Conservation (phyloP, 2,329 filamentous ascomycete species). For the Calonectria leucothoes region DNA sequence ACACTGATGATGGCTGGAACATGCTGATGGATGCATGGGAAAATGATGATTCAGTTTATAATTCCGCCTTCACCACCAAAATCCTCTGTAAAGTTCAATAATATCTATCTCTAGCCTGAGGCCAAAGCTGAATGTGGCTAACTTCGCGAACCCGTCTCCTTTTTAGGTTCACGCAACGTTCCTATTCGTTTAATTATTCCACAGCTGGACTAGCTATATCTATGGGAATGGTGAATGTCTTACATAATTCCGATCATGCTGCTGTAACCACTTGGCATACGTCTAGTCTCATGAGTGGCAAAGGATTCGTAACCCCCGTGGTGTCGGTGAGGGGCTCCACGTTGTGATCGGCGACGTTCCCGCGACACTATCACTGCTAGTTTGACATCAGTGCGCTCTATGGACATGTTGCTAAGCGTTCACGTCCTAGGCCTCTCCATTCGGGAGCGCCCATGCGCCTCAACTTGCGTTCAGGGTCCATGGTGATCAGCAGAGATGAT, state of each 20-base stretch:
- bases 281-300: neutral
- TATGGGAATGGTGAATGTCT: neutral
- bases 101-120: neutral
- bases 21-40: neutral
- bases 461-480: neutral
- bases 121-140: neutral
- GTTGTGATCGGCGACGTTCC: neutral
- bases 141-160: neutral
- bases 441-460: neutral
- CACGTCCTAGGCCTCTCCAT: neutral
- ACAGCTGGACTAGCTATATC: neutral
- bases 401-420: neutral
- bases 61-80: neutral
- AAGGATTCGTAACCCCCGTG: neutral
- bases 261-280: neutral
- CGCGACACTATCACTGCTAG: neutral
- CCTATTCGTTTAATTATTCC: neutral
- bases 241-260: neutral
- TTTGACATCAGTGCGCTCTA: neutral
- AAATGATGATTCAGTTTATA: too few species aligned
- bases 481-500: neutral
- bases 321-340: neutral
- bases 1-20: neutral
- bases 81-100: neutral
- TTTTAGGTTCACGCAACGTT: conserved; percentile 7